Evolutionary conservation across 345 rosid genomes (phyloP), one percentile per base, ranked within the genome.

Genomic region (rapeseed (Brassica napus)): DNA sequence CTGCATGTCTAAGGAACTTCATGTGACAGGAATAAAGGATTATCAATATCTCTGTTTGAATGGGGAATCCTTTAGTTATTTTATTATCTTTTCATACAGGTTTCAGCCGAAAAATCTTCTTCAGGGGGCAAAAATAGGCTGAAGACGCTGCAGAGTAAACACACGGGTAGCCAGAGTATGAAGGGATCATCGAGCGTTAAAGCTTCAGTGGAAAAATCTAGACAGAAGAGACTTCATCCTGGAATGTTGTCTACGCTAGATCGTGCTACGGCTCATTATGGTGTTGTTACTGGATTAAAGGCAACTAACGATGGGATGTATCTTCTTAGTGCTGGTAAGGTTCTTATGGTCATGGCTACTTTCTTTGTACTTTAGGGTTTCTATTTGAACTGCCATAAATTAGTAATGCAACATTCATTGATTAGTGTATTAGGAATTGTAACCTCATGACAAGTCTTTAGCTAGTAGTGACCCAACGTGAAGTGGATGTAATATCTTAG

Each of bases 231-330:
- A 77, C 61, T 90, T 77, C 99, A 93, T 74, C 97, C 97, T 42
- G 97, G 99, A 78, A 80, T 93, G 93, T 79, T 91, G 82, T 87
- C 98, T 71, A 77, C 80, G 75, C 89, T 85, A 77, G 98, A 95
- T 85, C 89, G 89, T 73, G 92, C 97, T 77, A 90, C 95, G 76
- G 95, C 98, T 73, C 98, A 92, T 83, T 93, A 91, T 81, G 99
- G 99, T 83, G 92, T 85, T 81, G 93, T 93, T 61, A 95, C 96
- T 77, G 90, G 96, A 65, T 85, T 93, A 44, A 93, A 89, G 88
- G 83, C 81, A 77, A 91, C 98, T 32, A 90, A 86, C 70, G 91
- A 91, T 72, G 95, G 97, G 86, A 92, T 94, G 97, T 83, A 94
- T 84, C 95, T 94, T 80, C 87, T 94, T 35, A 94, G 98, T 86